Evolutionary conservation across 2,329 filamentous ascomycete genomes (phyloP).

Genomic region (Eutypella sp.): DNA sequence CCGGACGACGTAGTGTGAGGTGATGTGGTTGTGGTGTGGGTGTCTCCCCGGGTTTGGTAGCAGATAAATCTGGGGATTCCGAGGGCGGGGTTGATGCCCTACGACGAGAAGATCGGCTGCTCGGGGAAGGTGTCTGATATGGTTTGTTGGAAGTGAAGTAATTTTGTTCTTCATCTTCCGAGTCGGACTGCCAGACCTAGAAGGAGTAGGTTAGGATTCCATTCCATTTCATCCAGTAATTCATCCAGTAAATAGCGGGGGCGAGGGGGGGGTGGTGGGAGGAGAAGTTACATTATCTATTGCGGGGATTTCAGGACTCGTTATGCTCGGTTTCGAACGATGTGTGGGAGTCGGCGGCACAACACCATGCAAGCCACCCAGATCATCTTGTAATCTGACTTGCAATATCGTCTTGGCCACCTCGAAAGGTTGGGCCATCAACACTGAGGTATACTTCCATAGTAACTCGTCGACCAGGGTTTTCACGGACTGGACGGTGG

Average conservation of each 20-base stretch:
- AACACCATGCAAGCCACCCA: slow-evolving; percentile 29
- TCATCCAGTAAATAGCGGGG: too few relatives aligned
- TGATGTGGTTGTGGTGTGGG: slow-evolving; percentile 42
- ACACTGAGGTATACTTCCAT: slow-evolving; percentile 85
- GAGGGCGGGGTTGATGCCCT: slow-evolving; percentile 26
- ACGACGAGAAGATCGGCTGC: slow-evolving; percentile 32
- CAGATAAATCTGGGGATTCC: slow-evolving; percentile 26
- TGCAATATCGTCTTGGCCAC: slow-evolving; percentile 93
- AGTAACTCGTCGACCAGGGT: slow-evolving; percentile 77
- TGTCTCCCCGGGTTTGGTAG: slow-evolving; percentile 30
- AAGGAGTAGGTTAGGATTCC: too few relatives aligned
- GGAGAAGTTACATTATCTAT: neutral
- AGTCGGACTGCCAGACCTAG: slow-evolving; percentile 64
- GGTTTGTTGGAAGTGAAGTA: slow-evolving; percentile 72
- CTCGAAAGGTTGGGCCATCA: slow-evolving; percentile 94
- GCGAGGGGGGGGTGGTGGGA: too few relatives aligned
- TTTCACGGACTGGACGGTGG: slow-evolving; percentile 67
- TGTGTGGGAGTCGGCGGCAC: slow-evolving; percentile 24
- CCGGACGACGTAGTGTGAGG: slow-evolving; percentile 66
- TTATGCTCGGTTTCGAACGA: slow-evolving; percentile 2
- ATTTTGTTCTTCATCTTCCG: slow-evolving; percentile 70
- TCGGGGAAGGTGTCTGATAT: slow-evolving; percentile 46
- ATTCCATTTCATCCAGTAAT: too few relatives aligned
- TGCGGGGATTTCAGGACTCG: neutral
- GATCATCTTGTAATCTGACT: slow-evolving; percentile 55